Evolutionary conservation across 2,329 filamentous ascomycete species (phyloP).

Genomic region (Cladosporium sp.): DNA sequence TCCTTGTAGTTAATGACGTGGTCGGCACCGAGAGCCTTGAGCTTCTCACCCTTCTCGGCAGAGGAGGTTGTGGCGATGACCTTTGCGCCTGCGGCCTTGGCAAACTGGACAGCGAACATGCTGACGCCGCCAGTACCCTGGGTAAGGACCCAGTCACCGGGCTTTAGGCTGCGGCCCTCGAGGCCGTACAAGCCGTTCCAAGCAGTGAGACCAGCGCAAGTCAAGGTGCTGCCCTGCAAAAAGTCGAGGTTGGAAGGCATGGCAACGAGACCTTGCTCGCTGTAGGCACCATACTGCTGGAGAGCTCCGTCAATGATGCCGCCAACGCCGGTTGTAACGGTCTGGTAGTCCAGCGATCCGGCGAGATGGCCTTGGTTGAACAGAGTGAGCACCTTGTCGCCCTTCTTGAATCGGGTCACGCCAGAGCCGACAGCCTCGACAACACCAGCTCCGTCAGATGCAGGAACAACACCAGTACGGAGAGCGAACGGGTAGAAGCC

Average conservation of each 20-base stretch:
- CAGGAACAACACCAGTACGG: conserved; percentile 44
- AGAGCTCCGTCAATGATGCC: conserved; percentile 68
- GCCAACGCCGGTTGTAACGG: conserved; percentile 61
- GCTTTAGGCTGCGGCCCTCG: conserved; percentile 38
- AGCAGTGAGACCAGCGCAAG: conserved; percentile 49
- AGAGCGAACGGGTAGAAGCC: conserved; percentile 48
- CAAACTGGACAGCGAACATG: conserved; percentile 64
- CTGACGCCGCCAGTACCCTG: conserved; percentile 72
- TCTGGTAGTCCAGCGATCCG: conserved; percentile 45
- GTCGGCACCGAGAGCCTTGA: conserved; percentile 56
- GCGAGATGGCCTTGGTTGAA: conserved; percentile 62
- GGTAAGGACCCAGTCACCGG: conserved; percentile 57
- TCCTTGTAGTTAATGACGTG: conserved; percentile 60
- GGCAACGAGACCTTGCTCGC: conserved; percentile 65
- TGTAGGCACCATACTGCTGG: conserved; percentile 66
- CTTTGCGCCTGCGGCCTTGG: conserved; percentile 54
- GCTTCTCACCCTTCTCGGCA: conserved; percentile 48
- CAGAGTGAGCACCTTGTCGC: conserved; percentile 61
- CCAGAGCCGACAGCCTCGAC: conserved; percentile 56
- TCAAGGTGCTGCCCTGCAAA: conserved; percentile 49
- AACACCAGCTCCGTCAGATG: conserved; percentile 54
- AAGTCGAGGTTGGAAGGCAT: conserved; percentile 58
- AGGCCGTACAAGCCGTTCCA: conserved; percentile 58
- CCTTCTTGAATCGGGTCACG: conserved; percentile 58
- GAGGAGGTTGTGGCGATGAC: conserved; percentile 61